Conservation (phyloP, 257 asterid genomes). For the Gynochthodes officinalis region DNA sequence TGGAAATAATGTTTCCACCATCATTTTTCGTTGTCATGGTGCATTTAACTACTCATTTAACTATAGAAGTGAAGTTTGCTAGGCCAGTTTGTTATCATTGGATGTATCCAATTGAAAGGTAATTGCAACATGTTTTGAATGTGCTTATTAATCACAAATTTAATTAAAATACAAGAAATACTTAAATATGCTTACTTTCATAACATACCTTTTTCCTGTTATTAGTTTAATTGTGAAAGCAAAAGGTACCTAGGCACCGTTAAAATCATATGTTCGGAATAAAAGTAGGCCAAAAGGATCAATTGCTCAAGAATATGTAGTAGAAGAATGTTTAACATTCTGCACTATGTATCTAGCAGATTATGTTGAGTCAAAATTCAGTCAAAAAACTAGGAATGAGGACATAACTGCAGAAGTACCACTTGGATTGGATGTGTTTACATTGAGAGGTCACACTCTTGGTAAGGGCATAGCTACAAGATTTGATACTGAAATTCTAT, state of each 20-base stretch:
- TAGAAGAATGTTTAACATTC: background rate
- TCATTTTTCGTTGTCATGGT: conserved; percentile 3
- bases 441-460: background rate
- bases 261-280: conserved; percentile 4
- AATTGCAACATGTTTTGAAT: background rate
- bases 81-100: background rate
- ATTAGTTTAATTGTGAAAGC: too few relatives aligned
- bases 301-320: too few relatives aligned
- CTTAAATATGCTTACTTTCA: too few relatives aligned
- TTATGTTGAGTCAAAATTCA: conserved; percentile 2
- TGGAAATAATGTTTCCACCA: conserved; percentile 5
- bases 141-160: too few relatives aligned
- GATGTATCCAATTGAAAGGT: background rate
- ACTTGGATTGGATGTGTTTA: background rate
- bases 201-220: too few relatives aligned
- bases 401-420: background rate
- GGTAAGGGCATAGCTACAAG: background rate
- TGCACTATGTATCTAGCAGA: background rate
- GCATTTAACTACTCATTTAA: conserved; percentile 4
- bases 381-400: background rate
- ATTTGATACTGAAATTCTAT: background rate
- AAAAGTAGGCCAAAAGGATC: background rate
- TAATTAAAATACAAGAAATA: too few relatives aligned
- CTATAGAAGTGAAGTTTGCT: background rate
- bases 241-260: background rate